phyloP scores from a whole-genome alignment of 2,329 filamentous ascomycete species.

The Cryphonectria naterciae region DNA sequence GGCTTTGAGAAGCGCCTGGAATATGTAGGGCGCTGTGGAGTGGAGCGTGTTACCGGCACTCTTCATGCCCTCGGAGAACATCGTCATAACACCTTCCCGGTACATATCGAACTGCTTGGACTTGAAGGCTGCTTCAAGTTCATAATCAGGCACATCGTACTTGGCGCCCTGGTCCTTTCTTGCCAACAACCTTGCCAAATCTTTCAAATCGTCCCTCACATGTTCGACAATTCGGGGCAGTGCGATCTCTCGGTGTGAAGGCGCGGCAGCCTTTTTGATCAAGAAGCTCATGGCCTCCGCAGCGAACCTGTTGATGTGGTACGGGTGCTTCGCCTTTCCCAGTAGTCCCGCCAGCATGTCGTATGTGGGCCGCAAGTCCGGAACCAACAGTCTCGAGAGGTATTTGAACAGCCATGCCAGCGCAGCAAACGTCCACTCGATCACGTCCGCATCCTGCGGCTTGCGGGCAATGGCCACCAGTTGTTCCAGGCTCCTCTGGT shows the following conservation, averaged over 20 bases:
- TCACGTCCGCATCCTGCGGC: constrained; percentile 80
- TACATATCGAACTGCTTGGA: constrained; percentile 69
- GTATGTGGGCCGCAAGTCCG: constrained; percentile 83
- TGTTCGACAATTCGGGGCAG: constrained; percentile 73
- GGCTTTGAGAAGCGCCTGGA: constrained; percentile 54
- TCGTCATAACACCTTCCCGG: constrained; percentile 85
- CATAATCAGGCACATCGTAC: constrained; percentile 18
- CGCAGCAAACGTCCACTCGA: constrained; percentile 96
- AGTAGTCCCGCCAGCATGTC: constrained; percentile 82
- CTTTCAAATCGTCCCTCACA: constrained; percentile 69
- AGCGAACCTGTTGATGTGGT: constrained; percentile 87
- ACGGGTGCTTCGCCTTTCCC: constrained; percentile 79
- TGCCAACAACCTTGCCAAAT: constrained; percentile 32
- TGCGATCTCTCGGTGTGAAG: constrained; percentile 74
- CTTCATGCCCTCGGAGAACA: constrained; percentile 83
- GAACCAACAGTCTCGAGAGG: constrained; percentile 81
- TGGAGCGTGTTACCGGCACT: constrained; percentile 63
- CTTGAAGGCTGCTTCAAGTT: constrained; percentile 41
- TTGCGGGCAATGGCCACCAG: constrained; percentile 79
- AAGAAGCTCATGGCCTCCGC: constrained; percentile 95
- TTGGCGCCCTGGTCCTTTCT: constrained; percentile 10
- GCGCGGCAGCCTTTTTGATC: constrained; percentile 81
- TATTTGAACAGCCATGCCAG: constrained; percentile 98
- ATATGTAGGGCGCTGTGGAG: constrained; percentile 60
- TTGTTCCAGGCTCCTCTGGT: constrained; percentile 72